Conservation (phyloP, 306 rosid genomes). For the Crataegus laevigata region DNA sequence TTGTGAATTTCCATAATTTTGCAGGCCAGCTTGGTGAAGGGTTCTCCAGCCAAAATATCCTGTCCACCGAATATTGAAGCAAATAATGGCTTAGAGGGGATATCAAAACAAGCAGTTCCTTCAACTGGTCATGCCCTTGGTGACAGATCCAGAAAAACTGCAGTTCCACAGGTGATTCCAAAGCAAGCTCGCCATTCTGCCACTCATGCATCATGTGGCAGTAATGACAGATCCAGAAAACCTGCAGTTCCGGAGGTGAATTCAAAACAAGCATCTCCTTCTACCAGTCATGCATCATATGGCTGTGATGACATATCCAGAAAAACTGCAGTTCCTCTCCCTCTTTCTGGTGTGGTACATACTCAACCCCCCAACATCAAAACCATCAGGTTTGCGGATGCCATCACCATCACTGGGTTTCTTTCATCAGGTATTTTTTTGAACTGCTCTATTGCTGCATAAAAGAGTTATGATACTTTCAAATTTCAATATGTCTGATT, state of each 20-base stretch:
- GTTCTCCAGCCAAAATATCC: constrained; percentile 15
- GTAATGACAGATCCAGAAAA: constrained; percentile 16
- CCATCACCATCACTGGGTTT: constrained; percentile 90
- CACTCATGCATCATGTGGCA: not conserved
- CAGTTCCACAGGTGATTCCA: constrained; percentile 6
- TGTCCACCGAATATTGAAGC: constrained; percentile 20
- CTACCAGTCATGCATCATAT: constrained; percentile 1
- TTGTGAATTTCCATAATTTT: constrained; percentile 7
- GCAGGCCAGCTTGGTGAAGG: constrained; percentile 44
- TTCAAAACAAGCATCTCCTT: constrained; percentile 6
- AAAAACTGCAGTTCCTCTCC: constrained; percentile 23
- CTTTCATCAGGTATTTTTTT: constrained; percentile 63
- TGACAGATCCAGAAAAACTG: constrained; percentile 16
- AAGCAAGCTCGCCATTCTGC: constrained; percentile 9
- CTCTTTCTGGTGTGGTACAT: constrained; percentile 23
- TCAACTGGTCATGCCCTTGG: constrained; percentile 3
- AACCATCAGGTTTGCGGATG: constrained; percentile 81
- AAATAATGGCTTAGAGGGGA: constrained; percentile 24
- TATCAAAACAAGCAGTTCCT: constrained; percentile 6
- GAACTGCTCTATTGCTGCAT: constrained; percentile 8
- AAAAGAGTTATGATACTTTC: not conserved
- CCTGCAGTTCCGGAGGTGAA: constrained; percentile 10
- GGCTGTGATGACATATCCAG: constrained; percentile 5
- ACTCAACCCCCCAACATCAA: constrained; percentile 39
- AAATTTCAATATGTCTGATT: not conserved